Conservation (phyloP, 805 yeast species). For the Ogataea trehalophila region DNA sequence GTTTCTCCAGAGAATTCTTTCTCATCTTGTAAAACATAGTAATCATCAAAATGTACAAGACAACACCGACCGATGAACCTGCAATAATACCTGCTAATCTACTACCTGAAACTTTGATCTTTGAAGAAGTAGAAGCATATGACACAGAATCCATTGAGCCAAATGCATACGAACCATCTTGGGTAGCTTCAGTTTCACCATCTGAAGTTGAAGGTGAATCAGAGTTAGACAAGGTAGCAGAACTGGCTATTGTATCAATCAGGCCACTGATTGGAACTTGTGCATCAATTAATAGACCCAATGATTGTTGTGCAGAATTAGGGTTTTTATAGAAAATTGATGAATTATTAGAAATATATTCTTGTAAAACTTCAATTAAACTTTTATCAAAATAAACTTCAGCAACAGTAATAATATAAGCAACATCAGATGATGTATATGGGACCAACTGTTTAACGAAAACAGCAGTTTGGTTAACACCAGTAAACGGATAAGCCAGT, state of each 20-base stretch:
- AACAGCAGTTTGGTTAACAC: constrained; percentile 32
- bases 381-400: constrained; percentile 72
- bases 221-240: constrained; percentile 9
- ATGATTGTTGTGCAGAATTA: constrained; percentile 45
- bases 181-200: constrained; percentile 3
- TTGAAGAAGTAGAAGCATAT: constrained; percentile 10
- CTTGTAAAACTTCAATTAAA: constrained; percentile 45
- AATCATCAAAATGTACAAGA: constrained; percentile 57
- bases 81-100: constrained; percentile 73
- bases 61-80: constrained; percentile 78
- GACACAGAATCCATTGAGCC: constrained; percentile 26
- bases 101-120: constrained; percentile 14
- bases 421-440: constrained; percentile 47
- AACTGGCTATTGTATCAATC: constrained; percentile 9
- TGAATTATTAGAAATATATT: constrained; percentile 41
- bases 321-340: constrained; percentile 61
- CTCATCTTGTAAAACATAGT: constrained; percentile 46
- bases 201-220: constrained; percentile 4
- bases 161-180: constrained; percentile 7
- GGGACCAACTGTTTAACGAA: constrained; percentile 72
- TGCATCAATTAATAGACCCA: constrained; percentile 70
- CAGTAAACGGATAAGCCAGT: constrained; percentile 54
- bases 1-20: constrained; percentile 19
- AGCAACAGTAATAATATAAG: constrained; percentile 82
- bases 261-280: constrained; percentile 55